Percentiles rank a stretch among this genome's conserved stretches.
These are phyloP conservation scores for Gloeopeniophorella convolvens DNA, from an alignment of 768 basidiomycete species.

Conservation along the genomic window DNA sequence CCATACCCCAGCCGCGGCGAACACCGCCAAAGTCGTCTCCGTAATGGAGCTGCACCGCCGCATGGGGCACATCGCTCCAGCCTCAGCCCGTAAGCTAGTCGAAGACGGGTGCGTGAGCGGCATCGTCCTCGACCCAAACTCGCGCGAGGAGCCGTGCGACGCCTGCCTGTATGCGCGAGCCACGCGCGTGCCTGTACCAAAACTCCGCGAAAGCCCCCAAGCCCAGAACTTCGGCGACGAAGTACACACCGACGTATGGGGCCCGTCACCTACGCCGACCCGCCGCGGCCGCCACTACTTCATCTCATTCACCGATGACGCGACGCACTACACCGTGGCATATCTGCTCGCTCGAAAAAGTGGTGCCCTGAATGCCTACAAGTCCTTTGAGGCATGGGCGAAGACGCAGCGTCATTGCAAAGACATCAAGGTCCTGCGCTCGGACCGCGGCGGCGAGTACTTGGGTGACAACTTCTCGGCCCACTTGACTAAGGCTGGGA, in stretches of 20 bases:
- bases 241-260: slow-evolving; percentile 1
- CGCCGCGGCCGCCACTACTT: background rate
- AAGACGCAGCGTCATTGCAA: background rate
- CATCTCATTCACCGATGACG: background rate
- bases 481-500: background rate
- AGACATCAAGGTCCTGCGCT: background rate
- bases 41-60: slow-evolving; percentile 25
- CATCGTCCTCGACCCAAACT: background rate
- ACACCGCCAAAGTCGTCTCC: background rate
- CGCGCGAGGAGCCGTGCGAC: slow-evolving; percentile 30
- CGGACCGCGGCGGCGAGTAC: slow-evolving; percentile 4
- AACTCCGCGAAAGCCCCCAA: background rate
- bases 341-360: background rate
- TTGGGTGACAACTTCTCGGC: background rate
- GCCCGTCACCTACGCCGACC: background rate
- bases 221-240: background rate
- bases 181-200: background rate
- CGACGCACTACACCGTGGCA: slow-evolving; percentile 10
- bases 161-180: slow-evolving; percentile 6
- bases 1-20: background rate
- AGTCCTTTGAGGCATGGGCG: background rate
- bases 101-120: background rate
- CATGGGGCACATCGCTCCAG: slow-evolving; percentile 32
- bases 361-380: background rate
- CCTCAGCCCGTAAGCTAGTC: slow-evolving; percentile 22